Percentiles rank a stretch among this genome's conserved stretches.
phyloP scores from a whole-genome alignment of 2,329 filamentous ascomycete genomes.

The Cordyceps javanica region DNA sequence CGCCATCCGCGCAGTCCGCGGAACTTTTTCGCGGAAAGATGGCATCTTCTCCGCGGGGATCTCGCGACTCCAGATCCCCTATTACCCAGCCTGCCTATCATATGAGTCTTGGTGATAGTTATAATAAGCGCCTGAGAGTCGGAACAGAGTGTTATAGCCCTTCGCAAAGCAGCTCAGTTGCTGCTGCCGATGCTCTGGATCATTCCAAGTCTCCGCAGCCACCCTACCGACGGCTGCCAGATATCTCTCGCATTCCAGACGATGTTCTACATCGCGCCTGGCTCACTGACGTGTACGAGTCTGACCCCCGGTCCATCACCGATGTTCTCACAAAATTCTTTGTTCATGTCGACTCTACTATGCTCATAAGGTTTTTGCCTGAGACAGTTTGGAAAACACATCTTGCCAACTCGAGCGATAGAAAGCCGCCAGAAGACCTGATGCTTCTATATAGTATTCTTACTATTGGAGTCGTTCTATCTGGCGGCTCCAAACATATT shows the following conservation, averaged over 20 bases:
- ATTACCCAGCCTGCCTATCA: neutral
- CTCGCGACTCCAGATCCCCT: slow-evolving; percentile 28
- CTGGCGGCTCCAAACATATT: slow-evolving; percentile 31
- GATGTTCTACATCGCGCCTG: slow-evolving; percentile 43
- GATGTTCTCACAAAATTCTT: slow-evolving; percentile 37
- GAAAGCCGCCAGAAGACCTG: slow-evolving; percentile 36
- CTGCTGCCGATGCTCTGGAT: slow-evolving; percentile 29
- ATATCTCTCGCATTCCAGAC: slow-evolving; percentile 44
- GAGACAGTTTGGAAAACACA: slow-evolving; percentile 34
- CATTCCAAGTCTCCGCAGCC: slow-evolving; percentile 29
- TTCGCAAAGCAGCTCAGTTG: slow-evolving; percentile 24
- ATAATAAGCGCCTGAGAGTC: slow-evolving; percentile 42
- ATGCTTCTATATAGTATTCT: slow-evolving; percentile 42
- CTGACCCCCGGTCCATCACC: slow-evolving; percentile 34
- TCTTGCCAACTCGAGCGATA: slow-evolving; percentile 28
- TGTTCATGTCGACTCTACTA: slow-evolving; percentile 34
- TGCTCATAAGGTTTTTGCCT: slow-evolving; percentile 37
- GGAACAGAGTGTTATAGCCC: slow-evolving; percentile 41
- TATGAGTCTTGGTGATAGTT: neutral
- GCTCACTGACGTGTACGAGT: slow-evolving; percentile 44
- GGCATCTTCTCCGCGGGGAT: slow-evolving; percentile 18
- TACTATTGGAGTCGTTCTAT: slow-evolving; percentile 32
- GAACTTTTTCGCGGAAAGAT: slow-evolving; percentile 43
- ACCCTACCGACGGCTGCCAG: slow-evolving; percentile 30
- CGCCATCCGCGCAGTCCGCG: slow-evolving; percentile 45